Evolutionary conservation across 2,329 filamentous ascomycete species (phyloP).

Genomic region (Colletotrichum lentis): DNA sequence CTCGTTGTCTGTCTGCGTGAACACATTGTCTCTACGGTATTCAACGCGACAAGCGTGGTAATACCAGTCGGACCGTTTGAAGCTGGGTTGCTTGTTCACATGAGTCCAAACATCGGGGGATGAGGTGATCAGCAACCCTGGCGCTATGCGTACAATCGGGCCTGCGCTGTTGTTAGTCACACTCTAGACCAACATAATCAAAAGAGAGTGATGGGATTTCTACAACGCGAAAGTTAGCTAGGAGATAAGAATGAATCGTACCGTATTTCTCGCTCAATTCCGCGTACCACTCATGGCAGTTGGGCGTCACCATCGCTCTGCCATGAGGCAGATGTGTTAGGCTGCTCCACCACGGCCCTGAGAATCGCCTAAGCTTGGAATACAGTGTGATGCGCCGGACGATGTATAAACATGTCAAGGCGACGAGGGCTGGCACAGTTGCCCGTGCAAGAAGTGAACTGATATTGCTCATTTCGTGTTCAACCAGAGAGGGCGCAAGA

Average conservation of each 20-base stretch:
- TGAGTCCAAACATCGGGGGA: constrained; percentile 57
- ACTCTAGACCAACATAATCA: neutral
- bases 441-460: neutral
- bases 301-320: constrained; percentile 39
- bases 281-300: constrained; percentile 43
- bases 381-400: constrained; percentile 1
- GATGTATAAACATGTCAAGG: neutral
- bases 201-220: too few species aligned
- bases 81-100: constrained; percentile 54
- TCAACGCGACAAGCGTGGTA: constrained; percentile 58
- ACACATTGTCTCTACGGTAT: constrained; percentile 60
- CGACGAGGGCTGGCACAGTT: neutral
- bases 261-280: constrained; percentile 43
- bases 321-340: constrained; percentile 42
- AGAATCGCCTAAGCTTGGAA: constrained; percentile 40
- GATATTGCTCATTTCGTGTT: neutral
- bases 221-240: too few species aligned
- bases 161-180: constrained; percentile 23
- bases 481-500: too few species aligned
- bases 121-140: constrained; percentile 58
- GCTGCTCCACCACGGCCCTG: constrained; percentile 40
- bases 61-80: constrained; percentile 54
- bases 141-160: constrained; percentile 50
- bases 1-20: constrained; percentile 58
- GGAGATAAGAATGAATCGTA: constrained; percentile 39